A percentile compares a stretch with the other conserved stretches of the same genome.
These are phyloP conservation scores for Boletus mariae DNA, from an alignment of 1,284 basidiomycete species.

Conservation along the genomic window DNA sequence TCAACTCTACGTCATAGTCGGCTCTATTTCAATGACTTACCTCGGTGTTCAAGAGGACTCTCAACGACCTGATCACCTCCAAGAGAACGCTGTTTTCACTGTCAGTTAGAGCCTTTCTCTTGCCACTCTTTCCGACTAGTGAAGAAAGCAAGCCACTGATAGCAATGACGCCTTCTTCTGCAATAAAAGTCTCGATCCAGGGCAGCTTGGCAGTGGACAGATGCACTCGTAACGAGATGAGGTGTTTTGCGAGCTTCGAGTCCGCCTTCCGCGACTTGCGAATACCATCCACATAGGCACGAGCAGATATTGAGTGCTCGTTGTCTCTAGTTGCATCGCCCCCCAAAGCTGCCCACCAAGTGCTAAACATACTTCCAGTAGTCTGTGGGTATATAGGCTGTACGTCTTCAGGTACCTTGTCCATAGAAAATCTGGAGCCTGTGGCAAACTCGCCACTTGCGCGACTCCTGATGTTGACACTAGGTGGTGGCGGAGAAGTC, in stretches of 20 bases:
- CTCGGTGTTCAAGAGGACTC: conserved; percentile 82
- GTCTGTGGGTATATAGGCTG: conserved; percentile 56
- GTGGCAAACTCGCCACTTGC: conserved; percentile 39
- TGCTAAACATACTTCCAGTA: conserved; percentile 73
- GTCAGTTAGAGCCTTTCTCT: conserved; percentile 56
- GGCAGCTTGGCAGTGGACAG: conserved; percentile 77
- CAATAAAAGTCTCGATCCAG: conserved; percentile 79
- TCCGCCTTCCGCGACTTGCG: conserved; percentile 51
- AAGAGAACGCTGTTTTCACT: conserved; percentile 65
- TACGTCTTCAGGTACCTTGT: conserved; percentile 35
- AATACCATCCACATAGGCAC: conserved; percentile 60
- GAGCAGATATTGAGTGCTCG: conserved; percentile 46
- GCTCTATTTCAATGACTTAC: conserved; percentile 41
- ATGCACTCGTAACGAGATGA: conserved; percentile 83
- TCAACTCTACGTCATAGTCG: background rate
- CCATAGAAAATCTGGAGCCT: conserved; percentile 16
- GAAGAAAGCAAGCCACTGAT: conserved; percentile 55
- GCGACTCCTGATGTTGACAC: conserved; percentile 30
- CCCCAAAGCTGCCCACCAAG: conserved; percentile 68
- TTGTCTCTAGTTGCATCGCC: conserved; percentile 42
- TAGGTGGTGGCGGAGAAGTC: conserved; percentile 26
- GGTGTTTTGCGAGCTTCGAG: conserved; percentile 67
- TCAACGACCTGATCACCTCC: conserved; percentile 77
- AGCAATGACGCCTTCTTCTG: conserved; percentile 64
- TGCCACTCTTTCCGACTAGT: conserved; percentile 62